Evolutionary conservation across 2,329 filamentous ascomycete genomes (phyloP).

Genomic region (Fusarium bulbicola): DNA sequence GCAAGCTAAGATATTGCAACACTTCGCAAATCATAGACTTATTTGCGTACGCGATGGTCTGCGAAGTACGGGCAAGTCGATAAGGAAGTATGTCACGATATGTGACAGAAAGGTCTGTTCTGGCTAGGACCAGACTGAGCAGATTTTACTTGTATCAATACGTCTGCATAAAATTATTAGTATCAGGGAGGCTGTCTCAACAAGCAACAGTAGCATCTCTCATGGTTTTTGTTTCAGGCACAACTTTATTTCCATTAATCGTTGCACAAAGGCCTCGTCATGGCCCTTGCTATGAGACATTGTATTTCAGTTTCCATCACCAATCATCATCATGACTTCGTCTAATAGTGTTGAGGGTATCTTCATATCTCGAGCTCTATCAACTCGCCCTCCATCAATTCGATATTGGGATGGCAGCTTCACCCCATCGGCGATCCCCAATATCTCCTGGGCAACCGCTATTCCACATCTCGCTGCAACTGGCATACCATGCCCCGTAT

Average conservation of each 20-base stretch:
- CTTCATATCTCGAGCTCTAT: constrained; percentile 29
- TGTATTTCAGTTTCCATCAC: constrained; percentile 3
- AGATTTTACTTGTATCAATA: background rate
- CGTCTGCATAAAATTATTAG: background rate
- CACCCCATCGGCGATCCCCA: constrained; percentile 51
- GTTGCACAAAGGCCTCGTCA: background rate
- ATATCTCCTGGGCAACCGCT: constrained; percentile 69
- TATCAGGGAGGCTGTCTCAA: background rate
- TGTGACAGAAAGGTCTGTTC: background rate
- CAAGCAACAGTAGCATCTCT: background rate
- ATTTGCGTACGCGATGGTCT: constrained; percentile 10
- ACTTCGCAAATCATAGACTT: constrained; percentile 24
- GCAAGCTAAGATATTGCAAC: constrained; percentile 35
- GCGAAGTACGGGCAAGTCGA: background rate
- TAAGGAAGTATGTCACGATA: background rate
- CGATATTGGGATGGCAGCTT: constrained; percentile 56
- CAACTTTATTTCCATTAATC: background rate
- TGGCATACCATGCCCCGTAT: constrained; percentile 82
- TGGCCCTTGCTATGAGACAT: background rate
- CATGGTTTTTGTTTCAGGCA: background rate
- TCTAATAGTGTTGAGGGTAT: constrained; percentile 40
- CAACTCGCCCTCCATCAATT: constrained; percentile 47
- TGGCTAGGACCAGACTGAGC: background rate
- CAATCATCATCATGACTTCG: constrained; percentile 38
- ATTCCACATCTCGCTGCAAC: constrained; percentile 73